Evolutionary conservation across 2,329 filamentous ascomycete species (phyloP).

Genomic region (Hypoxylon sp.): DNA sequence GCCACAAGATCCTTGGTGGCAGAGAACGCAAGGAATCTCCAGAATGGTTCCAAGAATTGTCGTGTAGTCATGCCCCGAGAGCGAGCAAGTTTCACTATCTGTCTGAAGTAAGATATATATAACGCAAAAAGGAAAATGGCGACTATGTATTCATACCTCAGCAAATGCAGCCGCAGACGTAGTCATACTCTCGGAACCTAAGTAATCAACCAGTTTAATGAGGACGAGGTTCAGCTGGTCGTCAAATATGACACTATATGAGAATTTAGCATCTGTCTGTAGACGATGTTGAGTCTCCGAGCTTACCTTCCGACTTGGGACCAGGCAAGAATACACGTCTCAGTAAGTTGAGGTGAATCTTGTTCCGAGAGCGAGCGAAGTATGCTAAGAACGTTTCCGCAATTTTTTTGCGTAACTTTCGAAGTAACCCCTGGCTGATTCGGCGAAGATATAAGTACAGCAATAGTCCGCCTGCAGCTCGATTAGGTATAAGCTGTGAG

Average conservation of each 20-base stretch:
- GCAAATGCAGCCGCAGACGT: conserved; percentile 86
- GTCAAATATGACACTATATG: conserved; percentile 75
- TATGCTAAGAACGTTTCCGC: conserved; percentile 77
- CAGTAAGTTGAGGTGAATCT: conserved; percentile 76
- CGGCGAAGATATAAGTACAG: conserved; percentile 72
- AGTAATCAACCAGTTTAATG: conserved; percentile 85
- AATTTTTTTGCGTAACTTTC: conserved; percentile 72
- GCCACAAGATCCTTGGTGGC: conserved; percentile 85
- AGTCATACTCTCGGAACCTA: conserved; percentile 85
- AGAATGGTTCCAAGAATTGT: conserved; percentile 87
- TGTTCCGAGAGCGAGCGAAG: conserved; percentile 81
- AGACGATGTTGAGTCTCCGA: neutral
- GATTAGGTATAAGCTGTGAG: conserved; percentile 42
- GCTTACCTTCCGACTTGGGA: conserved; percentile 81
- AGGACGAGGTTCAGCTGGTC: conserved; percentile 90
- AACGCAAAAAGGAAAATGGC: neutral
- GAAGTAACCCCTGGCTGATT: conserved; percentile 54
- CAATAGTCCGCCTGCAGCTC: conserved; percentile 69
- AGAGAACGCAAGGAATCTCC: conserved; percentile 85
- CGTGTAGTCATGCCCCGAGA: conserved; percentile 72
- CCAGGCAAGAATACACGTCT: conserved; percentile 89
- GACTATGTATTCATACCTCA: conserved; percentile 68
- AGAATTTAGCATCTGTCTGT: conserved; percentile 24
- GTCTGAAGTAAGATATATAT: conserved; percentile 14
- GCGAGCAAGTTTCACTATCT: conserved; percentile 79